Conservation (phyloP, 495 filamentous ascomycete genomes). For the Trichoderma orchidacearum region DNA sequence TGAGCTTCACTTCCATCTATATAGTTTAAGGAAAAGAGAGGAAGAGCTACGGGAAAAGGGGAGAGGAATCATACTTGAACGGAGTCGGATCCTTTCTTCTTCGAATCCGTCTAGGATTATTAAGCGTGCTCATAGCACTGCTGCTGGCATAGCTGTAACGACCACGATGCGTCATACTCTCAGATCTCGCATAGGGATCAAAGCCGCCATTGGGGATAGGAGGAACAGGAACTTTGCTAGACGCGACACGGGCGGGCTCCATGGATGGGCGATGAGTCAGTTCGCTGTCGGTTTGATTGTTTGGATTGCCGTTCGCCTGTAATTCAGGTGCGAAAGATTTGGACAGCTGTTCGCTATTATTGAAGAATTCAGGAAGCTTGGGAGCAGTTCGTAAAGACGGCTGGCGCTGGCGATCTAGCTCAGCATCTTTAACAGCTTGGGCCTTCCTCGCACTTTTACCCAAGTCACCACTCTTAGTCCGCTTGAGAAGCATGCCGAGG, state of each 20-base stretch:
- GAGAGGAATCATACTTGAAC: slow-evolving; percentile 99
- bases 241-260: slow-evolving; percentile 22
- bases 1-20: background rate
- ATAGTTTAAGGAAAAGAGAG: background rate
- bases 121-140: slow-evolving; percentile 69
- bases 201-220: slow-evolving; percentile 40
- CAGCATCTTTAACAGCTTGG: slow-evolving; percentile 42
- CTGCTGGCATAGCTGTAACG: slow-evolving; percentile 95
- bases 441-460: slow-evolving; percentile 52
- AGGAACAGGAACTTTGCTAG: slow-evolving; percentile 22
- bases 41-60: slow-evolving; percentile 10
- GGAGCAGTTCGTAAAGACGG: slow-evolving; percentile 59
- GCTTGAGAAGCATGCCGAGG: slow-evolving; percentile 58
- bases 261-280: slow-evolving; percentile 27
- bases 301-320: slow-evolving; percentile 42
- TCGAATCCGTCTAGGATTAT: slow-evolving; percentile 83
- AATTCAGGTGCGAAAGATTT: slow-evolving; percentile 57
- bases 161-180: slow-evolving; percentile 95
- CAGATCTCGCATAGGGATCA: slow-evolving; percentile 69
- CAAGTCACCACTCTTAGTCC: slow-evolving; percentile 67
- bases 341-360: slow-evolving; percentile 49
- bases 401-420: slow-evolving; percentile 53
- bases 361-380: slow-evolving; percentile 64
- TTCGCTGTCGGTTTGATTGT: slow-evolving; percentile 40
- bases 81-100: slow-evolving; percentile 94